Evolutionary conservation across 1,284 basidiomycete species (phyloP), one percentile per base, ranked within the genome.

Genomic region (Phellopilus nigrolimitatus): DNA sequence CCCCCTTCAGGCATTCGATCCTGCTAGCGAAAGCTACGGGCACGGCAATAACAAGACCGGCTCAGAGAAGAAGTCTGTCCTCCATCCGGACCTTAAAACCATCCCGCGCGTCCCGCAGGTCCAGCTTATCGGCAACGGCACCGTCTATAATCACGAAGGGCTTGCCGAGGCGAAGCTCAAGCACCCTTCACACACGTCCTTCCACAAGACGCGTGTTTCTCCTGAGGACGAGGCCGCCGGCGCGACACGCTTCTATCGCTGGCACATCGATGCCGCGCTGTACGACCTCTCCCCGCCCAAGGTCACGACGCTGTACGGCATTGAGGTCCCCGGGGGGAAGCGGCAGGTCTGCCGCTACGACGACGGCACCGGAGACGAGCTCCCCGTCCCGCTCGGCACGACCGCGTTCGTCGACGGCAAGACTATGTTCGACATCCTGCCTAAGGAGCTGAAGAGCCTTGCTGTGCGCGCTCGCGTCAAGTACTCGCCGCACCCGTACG

Each of bases 181-280:
- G 67, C 85, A 95, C 68, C 93, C 92, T 1, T 84, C 82, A 46
- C 93, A 97, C 68, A 83, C 74, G 36, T 89, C 88, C 1, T 97
- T 97, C 71, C 94, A 97, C 74, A 91, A 90, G 70, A 84, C 84
- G 28, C 70, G 70, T n/a, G 76, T 94, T 24, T 82, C 83, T 2
- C 73, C 78, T 1, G 88, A 87, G 59, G 91, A 95, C 56, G 86
- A 89, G 60, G 79, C 71, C 8, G 75, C 78, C 48, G 89, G 89
- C 22, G 67, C 74, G 38, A 95, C 92, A 9, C 79, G 92, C 25
- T 95, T 91, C 75, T 94, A 93, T 65, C 76, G 91, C 49, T 93
- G 91, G 91, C 92, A 95, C 68, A 95, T 95, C 66, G 93, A 97
- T 61, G 93, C 93, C 1, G 93, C 93, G 0, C 69, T 95, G 22